Conservation (phyloP, 169 alveolate species). For the Babesia caballi region DNA sequence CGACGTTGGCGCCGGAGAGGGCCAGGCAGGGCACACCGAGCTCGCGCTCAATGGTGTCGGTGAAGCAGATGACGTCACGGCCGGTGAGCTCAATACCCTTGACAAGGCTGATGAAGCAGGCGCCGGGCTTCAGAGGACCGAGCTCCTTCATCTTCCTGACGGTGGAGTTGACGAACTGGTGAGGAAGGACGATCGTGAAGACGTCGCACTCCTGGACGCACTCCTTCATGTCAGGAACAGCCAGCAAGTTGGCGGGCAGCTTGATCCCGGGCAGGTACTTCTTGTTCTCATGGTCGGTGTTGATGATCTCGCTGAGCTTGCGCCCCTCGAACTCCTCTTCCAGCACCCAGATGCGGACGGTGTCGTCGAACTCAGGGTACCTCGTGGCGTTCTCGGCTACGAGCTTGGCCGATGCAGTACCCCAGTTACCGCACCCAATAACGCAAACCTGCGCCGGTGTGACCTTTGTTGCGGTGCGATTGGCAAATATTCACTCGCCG, state of each 20-base stretch:
- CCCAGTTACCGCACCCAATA: conserved; percentile 87
- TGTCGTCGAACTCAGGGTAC: conserved; percentile 63
- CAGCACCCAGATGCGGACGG: conserved; percentile 82
- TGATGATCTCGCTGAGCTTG: conserved; percentile 81
- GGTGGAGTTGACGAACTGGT: conserved; percentile 78
- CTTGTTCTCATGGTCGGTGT: conserved; percentile 82
- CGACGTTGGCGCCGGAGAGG: conserved; percentile 87
- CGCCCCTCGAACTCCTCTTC: conserved; percentile 84
- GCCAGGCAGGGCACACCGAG: conserved; percentile 78
- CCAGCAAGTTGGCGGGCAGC: conserved; percentile 84
- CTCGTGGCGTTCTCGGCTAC: conserved; percentile 70
- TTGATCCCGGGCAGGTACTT: conserved; percentile 86
- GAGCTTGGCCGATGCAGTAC: conserved; percentile 81
- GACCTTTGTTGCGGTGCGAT: neutral
- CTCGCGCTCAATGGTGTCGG: conserved; percentile 70
- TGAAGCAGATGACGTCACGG: conserved; percentile 70
- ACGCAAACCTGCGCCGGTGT: conserved; percentile 71
- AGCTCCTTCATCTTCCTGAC: conserved; percentile 56
- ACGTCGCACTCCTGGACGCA: conserved; percentile 83
- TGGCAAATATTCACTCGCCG: neutral
- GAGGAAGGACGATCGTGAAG: conserved; percentile 86
- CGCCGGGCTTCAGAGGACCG: conserved; percentile 63
- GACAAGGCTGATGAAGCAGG: conserved; percentile 79
- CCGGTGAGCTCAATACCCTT: conserved; percentile 80
- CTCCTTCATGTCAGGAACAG: conserved; percentile 82